Evolutionary conservation across 2,329 filamentous ascomycete genomes (phyloP).

Genomic region (Cladophialophora psammophila): DNA sequence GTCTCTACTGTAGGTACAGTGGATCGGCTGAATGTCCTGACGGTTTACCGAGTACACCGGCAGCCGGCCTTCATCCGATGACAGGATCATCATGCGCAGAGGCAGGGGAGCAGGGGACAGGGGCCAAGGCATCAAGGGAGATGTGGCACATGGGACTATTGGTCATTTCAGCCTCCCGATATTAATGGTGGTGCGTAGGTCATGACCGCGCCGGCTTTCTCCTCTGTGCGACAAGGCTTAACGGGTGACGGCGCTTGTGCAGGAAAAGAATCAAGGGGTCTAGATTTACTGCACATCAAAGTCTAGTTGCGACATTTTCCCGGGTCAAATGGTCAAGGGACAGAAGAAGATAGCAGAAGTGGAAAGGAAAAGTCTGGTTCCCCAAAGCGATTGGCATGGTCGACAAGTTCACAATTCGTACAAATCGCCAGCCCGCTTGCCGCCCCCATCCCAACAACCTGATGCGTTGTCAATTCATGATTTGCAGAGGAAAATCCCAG

Average conservation of each 20-base stretch:
- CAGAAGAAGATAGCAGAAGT: background rate
- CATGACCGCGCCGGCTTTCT: background rate
- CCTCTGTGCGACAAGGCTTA: background rate
- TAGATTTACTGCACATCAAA: background rate
- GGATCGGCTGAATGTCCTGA: slow-evolving; percentile 3
- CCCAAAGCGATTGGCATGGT: slow-evolving; percentile 10
- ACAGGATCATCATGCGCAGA: background rate
- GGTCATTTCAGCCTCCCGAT: background rate
- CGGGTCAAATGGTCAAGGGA: background rate
- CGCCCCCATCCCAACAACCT: slow-evolving; percentile 28
- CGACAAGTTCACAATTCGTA: slow-evolving; percentile 14
- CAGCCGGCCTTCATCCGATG: slow-evolving; percentile 1
- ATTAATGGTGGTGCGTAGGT: background rate
- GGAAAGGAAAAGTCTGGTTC: background rate
- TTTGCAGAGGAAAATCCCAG: slow-evolving; percentile 33
- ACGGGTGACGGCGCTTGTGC: background rate
- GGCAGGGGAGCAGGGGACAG: too few relatives aligned
- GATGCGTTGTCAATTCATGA: slow-evolving; percentile 37
- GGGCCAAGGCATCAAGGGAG: background rate
- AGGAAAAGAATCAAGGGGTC: background rate
- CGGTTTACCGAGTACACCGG: background rate
- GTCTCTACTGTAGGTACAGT: background rate
- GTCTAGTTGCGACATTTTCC: too few relatives aligned
- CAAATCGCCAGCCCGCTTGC: slow-evolving; percentile 24
- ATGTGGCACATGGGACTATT: background rate